Evolutionary conservation across 495 filamentous ascomycete species (phyloP).

Genomic region (Penicillium ochrochloron): DNA sequence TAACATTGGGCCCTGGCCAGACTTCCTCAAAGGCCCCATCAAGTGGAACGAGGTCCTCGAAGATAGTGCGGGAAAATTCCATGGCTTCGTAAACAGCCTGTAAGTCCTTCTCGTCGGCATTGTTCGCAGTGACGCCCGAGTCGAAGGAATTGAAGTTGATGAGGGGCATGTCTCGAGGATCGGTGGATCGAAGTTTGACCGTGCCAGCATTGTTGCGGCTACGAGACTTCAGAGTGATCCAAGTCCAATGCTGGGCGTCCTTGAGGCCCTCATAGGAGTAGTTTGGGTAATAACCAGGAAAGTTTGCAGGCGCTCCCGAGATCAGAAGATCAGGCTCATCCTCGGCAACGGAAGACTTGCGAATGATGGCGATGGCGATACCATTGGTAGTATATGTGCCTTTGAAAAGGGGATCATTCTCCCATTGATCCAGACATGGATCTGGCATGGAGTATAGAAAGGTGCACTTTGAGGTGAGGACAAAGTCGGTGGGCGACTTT

Average conservation of each 20-base stretch:
- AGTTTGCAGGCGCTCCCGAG: conserved; percentile 55
- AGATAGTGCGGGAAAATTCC: conserved; percentile 46
- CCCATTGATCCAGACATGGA: conserved; percentile 55
- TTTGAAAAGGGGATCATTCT: conserved; percentile 37
- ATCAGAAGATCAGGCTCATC: conserved; percentile 54
- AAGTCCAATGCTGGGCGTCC: conserved; percentile 43
- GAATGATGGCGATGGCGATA: conserved; percentile 49
- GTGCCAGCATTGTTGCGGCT: conserved; percentile 56
- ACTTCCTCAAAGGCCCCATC: conserved; percentile 50
- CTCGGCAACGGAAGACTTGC: conserved; percentile 43
- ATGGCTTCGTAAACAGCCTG: conserved; percentile 54
- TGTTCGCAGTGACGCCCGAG: conserved; percentile 37
- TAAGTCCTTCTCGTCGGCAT: conserved; percentile 49
- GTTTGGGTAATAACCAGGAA: conserved; percentile 44
- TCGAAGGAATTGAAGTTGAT: conserved; percentile 63
- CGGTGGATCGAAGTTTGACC: conserved; percentile 49
- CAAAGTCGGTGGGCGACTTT: conserved; percentile 50
- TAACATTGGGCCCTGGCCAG: conserved; percentile 51
- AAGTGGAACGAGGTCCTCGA: conserved; percentile 35
- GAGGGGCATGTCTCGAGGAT: conserved; percentile 57
- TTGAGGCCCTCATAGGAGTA: conserved; percentile 38
- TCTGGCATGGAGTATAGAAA: conserved; percentile 45
- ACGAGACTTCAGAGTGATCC: conserved; percentile 56
- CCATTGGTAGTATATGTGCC: conserved; percentile 57
- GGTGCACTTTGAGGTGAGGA: conserved; percentile 53